Percentiles rank a stretch among this genome's conserved stretches.
Conservation (phyloP, 1,284 basidiomycete species). For the Cystobasidium pallidum region DNA sequence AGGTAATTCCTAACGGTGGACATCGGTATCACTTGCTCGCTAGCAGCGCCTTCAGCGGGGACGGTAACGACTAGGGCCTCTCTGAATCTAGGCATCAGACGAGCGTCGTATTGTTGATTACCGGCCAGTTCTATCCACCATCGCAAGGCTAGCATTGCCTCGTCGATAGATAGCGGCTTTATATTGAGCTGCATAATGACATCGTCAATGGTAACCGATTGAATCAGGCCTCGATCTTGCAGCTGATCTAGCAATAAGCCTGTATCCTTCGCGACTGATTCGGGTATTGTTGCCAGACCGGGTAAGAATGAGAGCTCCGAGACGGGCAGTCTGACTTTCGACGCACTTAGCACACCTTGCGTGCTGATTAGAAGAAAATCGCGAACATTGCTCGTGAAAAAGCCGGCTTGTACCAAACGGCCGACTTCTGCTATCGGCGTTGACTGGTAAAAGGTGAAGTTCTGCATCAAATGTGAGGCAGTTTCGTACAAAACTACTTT, state of each 20-base stretch:
- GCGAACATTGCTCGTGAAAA: slow-evolving; percentile 69
- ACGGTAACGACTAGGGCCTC: slow-evolving; percentile 65
- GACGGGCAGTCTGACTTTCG: slow-evolving; percentile 78
- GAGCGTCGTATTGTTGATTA: slow-evolving; percentile 46
- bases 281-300: slow-evolving; percentile 74
- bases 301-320: slow-evolving; percentile 78
- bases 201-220: slow-evolving; percentile 80
- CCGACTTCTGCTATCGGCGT: slow-evolving; percentile 88
- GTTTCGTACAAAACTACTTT: slow-evolving; percentile 56
- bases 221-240: slow-evolving; percentile 71
- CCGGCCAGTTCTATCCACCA: slow-evolving; percentile 81
- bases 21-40: slow-evolving; percentile 67
- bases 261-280: slow-evolving; percentile 68
- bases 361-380: slow-evolving; percentile 78
- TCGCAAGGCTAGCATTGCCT: slow-evolving; percentile 78
- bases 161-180: slow-evolving; percentile 71
- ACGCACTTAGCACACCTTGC: slow-evolving; percentile 71
- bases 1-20: slow-evolving; percentile 72
- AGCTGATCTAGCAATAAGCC: slow-evolving; percentile 69
- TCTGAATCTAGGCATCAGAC: slow-evolving; percentile 56
- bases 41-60: slow-evolving; percentile 25
- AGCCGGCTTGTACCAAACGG: slow-evolving; percentile 73
- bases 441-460: slow-evolving; percentile 84
- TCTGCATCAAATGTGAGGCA: slow-evolving; percentile 82
- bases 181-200: slow-evolving; percentile 77